These are phyloP conservation scores for Metschnikowia dekortorum DNA, from an alignment of 805 yeast genomes.

Conservation along the genomic window DNA sequence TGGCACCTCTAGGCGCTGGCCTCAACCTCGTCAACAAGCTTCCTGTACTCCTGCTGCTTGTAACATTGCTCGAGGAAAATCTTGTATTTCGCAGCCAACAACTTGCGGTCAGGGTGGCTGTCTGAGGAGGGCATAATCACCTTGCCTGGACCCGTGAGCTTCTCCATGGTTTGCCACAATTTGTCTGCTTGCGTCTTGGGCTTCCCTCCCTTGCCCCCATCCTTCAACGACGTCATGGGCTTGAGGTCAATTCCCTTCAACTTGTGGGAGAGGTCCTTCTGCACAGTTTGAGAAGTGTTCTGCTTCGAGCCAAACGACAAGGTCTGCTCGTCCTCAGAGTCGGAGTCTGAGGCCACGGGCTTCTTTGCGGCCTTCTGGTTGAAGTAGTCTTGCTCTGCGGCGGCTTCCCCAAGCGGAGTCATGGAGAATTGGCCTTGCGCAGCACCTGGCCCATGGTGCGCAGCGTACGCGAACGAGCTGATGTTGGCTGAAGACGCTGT, in stretches of 20 bases:
- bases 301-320: conserved; percentile 60
- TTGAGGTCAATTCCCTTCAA: conserved; percentile 30
- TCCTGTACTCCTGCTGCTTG: conserved; percentile 74
- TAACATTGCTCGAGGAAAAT: conserved; percentile 84
- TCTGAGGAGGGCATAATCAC: conserved; percentile 65
- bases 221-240: conserved; percentile 30
- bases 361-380: conserved; percentile 23
- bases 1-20: conserved; percentile 2
- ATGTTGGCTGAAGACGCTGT: conserved; percentile 62
- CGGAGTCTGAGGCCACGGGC: conserved; percentile 20
- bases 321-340: conserved; percentile 45
- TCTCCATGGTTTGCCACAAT: conserved; percentile 84
- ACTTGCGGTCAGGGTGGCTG: conserved; percentile 59
- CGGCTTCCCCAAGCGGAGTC: conserved; percentile 38
- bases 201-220: conserved; percentile 18
- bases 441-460: conserved; percentile 18
- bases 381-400: conserved; percentile 34
- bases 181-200: conserved; percentile 44
- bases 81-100: conserved; percentile 75
- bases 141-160: conserved; percentile 77
- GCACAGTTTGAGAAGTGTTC: conserved; percentile 34
- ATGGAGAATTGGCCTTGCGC: conserved; percentile 26
- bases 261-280: conserved; percentile 48
- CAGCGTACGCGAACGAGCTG: conserved; percentile 44
- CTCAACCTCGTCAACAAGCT: conserved; percentile 54